A percentile compares a stretch with the other conserved stretches of the same genome.
phyloP scores from a whole-genome alignment of 306 rosid genomes.

The Corylus avellana region DNA sequence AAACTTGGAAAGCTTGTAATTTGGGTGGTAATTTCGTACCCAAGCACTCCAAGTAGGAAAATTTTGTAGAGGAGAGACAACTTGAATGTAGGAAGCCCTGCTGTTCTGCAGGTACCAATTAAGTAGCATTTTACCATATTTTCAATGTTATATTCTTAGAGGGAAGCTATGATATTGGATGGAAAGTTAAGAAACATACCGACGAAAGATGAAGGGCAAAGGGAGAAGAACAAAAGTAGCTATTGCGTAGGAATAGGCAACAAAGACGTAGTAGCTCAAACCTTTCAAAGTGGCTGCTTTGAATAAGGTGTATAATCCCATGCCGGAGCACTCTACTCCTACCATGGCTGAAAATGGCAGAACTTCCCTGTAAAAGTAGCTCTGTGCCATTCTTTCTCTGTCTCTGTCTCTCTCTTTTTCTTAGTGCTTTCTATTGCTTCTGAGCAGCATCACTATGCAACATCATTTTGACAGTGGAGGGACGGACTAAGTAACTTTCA shows the following conservation, averaged over 20 bases:
- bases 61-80: conserved; percentile 32
- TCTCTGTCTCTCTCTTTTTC: conserved; percentile 11
- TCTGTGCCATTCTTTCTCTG: conserved; percentile 29
- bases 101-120: conserved; percentile 34
- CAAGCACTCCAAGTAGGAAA: conserved; percentile 45
- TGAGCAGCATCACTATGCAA: not conserved
- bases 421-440: not conserved
- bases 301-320: conserved; percentile 48
- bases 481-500: no score
- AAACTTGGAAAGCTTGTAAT: not conserved
- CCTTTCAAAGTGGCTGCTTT: conserved; percentile 58
- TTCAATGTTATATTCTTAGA: not conserved
- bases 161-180: not conserved
- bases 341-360: conserved; percentile 52
- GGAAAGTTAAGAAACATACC: conserved; percentile 26
- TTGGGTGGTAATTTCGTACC: conserved; percentile 35
- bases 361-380: conserved; percentile 35
- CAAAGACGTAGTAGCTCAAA: conserved; percentile 52
- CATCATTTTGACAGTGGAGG: no score
- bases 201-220: conserved; percentile 43
- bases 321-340: conserved; percentile 42
- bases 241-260: conserved; percentile 44
- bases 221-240: conserved; percentile 52
- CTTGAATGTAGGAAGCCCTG: conserved; percentile 48
- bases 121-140: not conserved